Evolutionary conservation across 1,284 basidiomycete genomes (phyloP).

Genomic region (Sporisorium graminicola): DNA sequence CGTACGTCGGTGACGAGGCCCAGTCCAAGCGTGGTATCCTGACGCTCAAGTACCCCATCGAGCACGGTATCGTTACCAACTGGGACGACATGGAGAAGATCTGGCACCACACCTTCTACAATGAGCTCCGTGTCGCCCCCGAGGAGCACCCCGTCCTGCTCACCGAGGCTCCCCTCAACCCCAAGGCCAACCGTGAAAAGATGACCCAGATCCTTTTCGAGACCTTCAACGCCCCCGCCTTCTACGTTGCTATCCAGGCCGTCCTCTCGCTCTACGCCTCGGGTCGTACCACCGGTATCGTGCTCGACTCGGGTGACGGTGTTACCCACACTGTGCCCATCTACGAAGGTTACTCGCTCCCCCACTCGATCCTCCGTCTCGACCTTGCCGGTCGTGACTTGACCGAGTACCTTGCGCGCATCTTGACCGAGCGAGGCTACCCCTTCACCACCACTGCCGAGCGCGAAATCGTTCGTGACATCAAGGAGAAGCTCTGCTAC

Average conservation of each 20-base stretch:
- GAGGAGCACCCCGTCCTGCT: slow-evolving; percentile 94
- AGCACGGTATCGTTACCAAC: slow-evolving; percentile 86
- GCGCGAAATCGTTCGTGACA: slow-evolving; percentile 95
- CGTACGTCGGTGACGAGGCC: slow-evolving; percentile 79
- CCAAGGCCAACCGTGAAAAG: slow-evolving; percentile 94
- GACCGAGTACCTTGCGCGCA: slow-evolving; percentile 90
- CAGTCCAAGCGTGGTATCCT: slow-evolving; percentile 96
- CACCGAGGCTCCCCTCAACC: slow-evolving; percentile 94
- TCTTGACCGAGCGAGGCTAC: slow-evolving; percentile 93
- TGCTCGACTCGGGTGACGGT: slow-evolving; percentile 93
- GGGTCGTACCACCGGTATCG: slow-evolving; percentile 91
- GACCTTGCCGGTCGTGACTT: slow-evolving; percentile 95
- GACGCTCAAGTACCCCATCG: slow-evolving; percentile 79
- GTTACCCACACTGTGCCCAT: slow-evolving; percentile 93
- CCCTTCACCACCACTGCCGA: slow-evolving; percentile 92
- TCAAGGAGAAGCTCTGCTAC: slow-evolving; percentile 99
- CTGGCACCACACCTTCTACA: slow-evolving; percentile 71
- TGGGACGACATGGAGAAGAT: slow-evolving; percentile 75
- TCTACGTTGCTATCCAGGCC: slow-evolving; percentile 94
- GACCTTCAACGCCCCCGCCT: slow-evolving; percentile 92
- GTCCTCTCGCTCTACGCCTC: slow-evolving; percentile 92
- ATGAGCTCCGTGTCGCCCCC: slow-evolving; percentile 72
- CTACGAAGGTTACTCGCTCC: slow-evolving; percentile 94
- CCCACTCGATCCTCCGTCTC: slow-evolving; percentile 93
- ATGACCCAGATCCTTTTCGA: slow-evolving; percentile 99